Percentiles rank a stretch among this genome's conserved stretches.
phyloP scores from a whole-genome alignment of 306 rosid genomes.

The Leucaena leucocephala region DNA sequence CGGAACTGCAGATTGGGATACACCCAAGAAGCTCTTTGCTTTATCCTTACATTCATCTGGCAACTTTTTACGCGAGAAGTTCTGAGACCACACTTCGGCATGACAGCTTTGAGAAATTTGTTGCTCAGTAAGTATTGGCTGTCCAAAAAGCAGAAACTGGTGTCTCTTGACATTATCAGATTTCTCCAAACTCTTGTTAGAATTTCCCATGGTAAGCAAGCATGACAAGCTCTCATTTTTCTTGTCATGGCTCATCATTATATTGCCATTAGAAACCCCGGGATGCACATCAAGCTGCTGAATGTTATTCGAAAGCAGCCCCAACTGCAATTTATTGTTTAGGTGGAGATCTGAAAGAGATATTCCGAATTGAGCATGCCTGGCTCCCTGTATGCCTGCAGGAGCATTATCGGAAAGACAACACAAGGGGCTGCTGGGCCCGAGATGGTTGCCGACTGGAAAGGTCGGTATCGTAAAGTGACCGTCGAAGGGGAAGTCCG shows the following conservation, averaged over 20 bases:
- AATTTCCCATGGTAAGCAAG: constrained; percentile 70
- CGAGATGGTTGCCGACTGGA: constrained; percentile 73
- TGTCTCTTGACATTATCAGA: constrained; percentile 65
- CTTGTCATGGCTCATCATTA: constrained; percentile 43
- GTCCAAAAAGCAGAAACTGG: constrained; percentile 90
- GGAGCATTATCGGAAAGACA: constrained; percentile 82
- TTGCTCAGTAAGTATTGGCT: constrained; percentile 92
- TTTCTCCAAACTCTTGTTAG: constrained; percentile 65
- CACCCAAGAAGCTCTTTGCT: constrained; percentile 50
- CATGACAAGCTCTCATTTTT: constrained; percentile 66
- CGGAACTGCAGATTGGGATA: constrained; percentile 45
- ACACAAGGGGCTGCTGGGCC: constrained; percentile 78
- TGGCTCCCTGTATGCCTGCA: constrained; percentile 99
- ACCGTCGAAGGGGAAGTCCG: constrained; percentile 64
- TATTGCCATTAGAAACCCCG: constrained; percentile 49
- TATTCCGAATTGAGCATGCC: constrained; percentile 96
- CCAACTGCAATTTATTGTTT: constrained; percentile 71
- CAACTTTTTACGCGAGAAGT: not conserved
- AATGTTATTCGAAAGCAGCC: constrained; percentile 68
- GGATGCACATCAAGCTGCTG: constrained; percentile 50
- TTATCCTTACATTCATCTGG: constrained; percentile 45
- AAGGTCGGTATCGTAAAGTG: constrained; percentile 59
- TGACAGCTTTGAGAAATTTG: constrained; percentile 66
- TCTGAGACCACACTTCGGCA: constrained; percentile 27
- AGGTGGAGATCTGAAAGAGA: constrained; percentile 81